Evolutionary conservation across 2,329 filamentous ascomycete genomes (phyloP), one percentile per base, ranked within the genome.

Genomic region (Fusarium goolgardi): DNA sequence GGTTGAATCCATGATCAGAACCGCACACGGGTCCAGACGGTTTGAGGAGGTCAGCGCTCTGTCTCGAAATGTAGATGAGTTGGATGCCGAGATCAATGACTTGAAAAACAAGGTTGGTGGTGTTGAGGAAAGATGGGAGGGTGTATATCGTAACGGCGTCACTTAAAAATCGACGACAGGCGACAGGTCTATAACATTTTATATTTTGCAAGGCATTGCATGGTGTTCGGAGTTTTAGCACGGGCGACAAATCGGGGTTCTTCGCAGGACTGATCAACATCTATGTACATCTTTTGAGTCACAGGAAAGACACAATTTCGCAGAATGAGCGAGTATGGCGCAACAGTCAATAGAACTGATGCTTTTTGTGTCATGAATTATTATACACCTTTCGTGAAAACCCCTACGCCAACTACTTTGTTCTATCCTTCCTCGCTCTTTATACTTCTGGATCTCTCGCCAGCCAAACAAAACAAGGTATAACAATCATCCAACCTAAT

Each of bases 41-140:
- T 96, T 97, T 70, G 94, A 97, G 73, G 94, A 97, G 78, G 92
- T 96, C 4, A 87, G 88, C 57, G 92, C 92, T 13, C 80, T 97
- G 58, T 89, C 89, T 6, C 85, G 90, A 59, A 97, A 97, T 71
- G 81, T 93, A 29, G 92, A 96, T 58, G 94, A 97, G 79, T 79
- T 97, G 58, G 91, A 91, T 41, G 83, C 81, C 35, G 94, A 97
- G 80, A 95, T 97, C 67, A 87, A 89, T 65, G 83, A 82, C 29
- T 80, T 93, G 15, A 89, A 84, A 70, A 82, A 81, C n/a, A 87
- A 89, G 72, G 84, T 96, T 8, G 84, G 83, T 1, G 86, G 86
- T 20, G 83, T 95, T 6, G 92, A 95, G 65, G 78, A 84, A 58
- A 77, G 81, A 32, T 88, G 85, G 84, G 82, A 87, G 65, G 84